Base-by-base conservation (phyloP, 768 basidiomycete genomes). In the Lentinula detonsa region DNA sequence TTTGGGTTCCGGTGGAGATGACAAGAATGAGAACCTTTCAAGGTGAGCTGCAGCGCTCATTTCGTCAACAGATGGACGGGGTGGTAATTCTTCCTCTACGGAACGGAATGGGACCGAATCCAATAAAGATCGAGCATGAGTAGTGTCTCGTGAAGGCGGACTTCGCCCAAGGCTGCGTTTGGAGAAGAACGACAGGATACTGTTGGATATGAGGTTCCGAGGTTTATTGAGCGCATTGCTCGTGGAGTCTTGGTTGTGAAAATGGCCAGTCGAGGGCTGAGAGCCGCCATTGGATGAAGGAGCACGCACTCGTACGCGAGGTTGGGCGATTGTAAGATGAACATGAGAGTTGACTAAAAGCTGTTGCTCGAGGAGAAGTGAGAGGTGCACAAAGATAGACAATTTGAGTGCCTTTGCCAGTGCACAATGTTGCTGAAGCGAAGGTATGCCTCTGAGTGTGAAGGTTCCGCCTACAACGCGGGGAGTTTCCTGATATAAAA, bases 381-480 rank as follows among this genome's bases (percentile, higher is more conserved):
- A 83, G 1, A 86, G 75, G 65, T 85, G 81, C 8, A 77, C 67
- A 67, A 84, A 87, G 15, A 83, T 71, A 0, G 79, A 66, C 9
- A 88, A 64, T 15, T 81, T 78, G 15, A 90, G 81, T 16, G 82
- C 72, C 48, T 75, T 77, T 52, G 71, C 69, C 0, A 90, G 75
- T 0, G 76, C 61, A 3, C 65, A 63, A 63, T 86, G 76, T 57
- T 84, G 79, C 4, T 66, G 35, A 1, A 71, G 67, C 1, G 81
- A 79, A 11, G 69, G 69, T 13, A 80, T 65, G 9, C 81, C 84
- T 62, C 73, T 75, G 61, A 90, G 75, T 1, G 73, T 67, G 67
- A 90, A 89, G 1, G 81, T 85, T 0, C 87, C 88, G 4, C 88
- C 87, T 7, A 88, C 77, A 35, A 87, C 68, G 31, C 71, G 74